Evolutionary conservation across 2,329 filamentous ascomycete genomes (phyloP).

Genomic region (Ambrosiella xylebori): DNA sequence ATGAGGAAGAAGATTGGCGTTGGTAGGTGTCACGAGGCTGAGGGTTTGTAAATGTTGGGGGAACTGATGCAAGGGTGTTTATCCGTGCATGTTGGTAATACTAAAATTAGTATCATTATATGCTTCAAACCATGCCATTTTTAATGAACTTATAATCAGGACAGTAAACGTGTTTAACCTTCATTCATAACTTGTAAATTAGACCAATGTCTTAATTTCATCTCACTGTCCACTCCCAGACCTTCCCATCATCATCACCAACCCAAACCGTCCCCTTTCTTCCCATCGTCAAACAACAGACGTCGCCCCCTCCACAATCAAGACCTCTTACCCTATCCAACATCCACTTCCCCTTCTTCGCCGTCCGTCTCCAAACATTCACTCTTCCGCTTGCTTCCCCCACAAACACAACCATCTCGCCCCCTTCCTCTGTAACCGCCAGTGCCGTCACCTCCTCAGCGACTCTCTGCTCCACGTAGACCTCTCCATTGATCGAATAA

Average conservation of each 20-base stretch:
- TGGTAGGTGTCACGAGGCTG: background rate
- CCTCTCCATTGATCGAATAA: conserved; percentile 74
- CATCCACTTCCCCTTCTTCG: conserved; percentile 36
- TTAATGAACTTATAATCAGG: background rate
- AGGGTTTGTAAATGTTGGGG: background rate
- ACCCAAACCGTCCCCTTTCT: conserved; percentile 77
- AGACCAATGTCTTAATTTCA: background rate
- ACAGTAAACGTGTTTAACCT: background rate
- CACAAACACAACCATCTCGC: conserved; percentile 72
- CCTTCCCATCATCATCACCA: conserved; percentile 80
- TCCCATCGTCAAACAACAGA: conserved; percentile 64
- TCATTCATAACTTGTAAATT: background rate
- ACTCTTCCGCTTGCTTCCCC: conserved; percentile 73
- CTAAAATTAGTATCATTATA: background rate
- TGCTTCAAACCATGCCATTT: background rate
- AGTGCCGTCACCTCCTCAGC: conserved; percentile 53
- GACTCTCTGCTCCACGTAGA: conserved; percentile 67
- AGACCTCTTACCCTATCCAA: conserved; percentile 66
- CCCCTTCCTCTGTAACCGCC: conserved; percentile 80
- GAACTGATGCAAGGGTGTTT: background rate
- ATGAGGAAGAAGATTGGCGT: conserved; percentile 26
- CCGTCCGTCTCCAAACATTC: conserved; percentile 52
- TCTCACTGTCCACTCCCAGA: conserved; percentile 33
- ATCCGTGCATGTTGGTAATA: background rate
- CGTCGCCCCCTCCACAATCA: conserved; percentile 49